A percentile compares a stretch with the other conserved stretches of the same genome.
phyloP scores from a whole-genome alignment of 306 rosid genomes.

The Cyamopsis tetragonoloba region DNA sequence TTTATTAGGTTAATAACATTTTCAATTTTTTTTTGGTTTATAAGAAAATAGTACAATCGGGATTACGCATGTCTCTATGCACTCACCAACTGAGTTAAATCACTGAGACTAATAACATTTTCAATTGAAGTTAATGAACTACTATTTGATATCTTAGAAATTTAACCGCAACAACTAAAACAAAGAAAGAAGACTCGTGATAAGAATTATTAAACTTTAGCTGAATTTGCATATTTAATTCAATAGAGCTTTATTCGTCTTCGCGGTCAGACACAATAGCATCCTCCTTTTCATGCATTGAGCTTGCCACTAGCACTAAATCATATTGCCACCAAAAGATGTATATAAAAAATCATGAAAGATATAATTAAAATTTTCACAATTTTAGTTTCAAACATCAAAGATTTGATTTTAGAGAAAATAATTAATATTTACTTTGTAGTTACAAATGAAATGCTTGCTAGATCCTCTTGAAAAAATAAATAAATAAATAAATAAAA shows the following conservation, averaged over 20 bases:
- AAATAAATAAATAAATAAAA: too few relatives aligned
- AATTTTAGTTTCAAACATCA: neutral
- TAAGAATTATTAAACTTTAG: neutral
- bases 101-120: constrained; percentile 4
- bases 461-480: too few relatives aligned
- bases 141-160: constrained; percentile 5
- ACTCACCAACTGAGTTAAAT: too few relatives aligned
- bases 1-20: too few relatives aligned
- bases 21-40: too few relatives aligned
- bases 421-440: too few relatives aligned
- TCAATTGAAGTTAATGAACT: neutral
- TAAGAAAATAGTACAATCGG: too few relatives aligned
- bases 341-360: too few relatives aligned
- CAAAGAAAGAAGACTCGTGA: neutral
- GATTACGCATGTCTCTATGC: too few relatives aligned
- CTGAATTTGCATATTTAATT: neutral
- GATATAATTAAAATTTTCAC: neutral
- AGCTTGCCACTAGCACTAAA: constrained; percentile 9
- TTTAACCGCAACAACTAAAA: neutral
- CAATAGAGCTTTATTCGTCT: neutral
- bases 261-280: constrained; percentile 1
- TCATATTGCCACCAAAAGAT: constrained; percentile 28
- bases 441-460: too few relatives aligned
- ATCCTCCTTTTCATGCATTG: neutral
- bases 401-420: too few relatives aligned